Evolutionary conservation across 176 grass and related monocot species (phyloP), one percentile per base, ranked within the genome.

Genomic region (Bothriochloa decipiens): DNA sequence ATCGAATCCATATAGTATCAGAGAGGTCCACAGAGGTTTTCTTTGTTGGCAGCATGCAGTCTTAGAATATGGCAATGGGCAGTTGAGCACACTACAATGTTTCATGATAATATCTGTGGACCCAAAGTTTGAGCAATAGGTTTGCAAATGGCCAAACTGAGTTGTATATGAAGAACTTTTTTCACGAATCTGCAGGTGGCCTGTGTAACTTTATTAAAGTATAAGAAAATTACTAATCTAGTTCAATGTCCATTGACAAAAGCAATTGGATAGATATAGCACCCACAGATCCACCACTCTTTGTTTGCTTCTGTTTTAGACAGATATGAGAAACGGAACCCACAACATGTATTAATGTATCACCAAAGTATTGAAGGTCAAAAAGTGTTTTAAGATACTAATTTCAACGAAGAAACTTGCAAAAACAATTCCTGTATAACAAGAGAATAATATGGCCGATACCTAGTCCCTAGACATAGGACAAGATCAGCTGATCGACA

Each of bases 401-500:
- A 84, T 58, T 76, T 76, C 26, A 62, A 50, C 29, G n/a, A 74
- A 72, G 49, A 29, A 71, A 64, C 15, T n/a, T 14, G 47, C 22
- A 26, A 68, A 85, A 67, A 45, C 66, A 68, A 65, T 68, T 86
- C 16, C 14, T 74, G n/a, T 27, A 82, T 77, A 84, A 58, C 5
- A 9, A 12, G 42, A 65, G 33, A 52, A 18, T 77, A 61, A 23
- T 40, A 82, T 47, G 52, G 78, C 39, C n/a, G 68, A 58, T 96
- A 98, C 96, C 96, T 98, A 88, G 96, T 98, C 80, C 96, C 93
- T 87, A 98, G 86, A 86, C 96, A 98, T 55, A 98, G 68, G 35
- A 98, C 93, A 89, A 98, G 75, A 72, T 95, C 96, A 81, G 96
- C 96, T 77, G 76, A 77, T 83, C 78, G 87, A 84, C 96, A 98